Base-by-base conservation (phyloP, 768 basidiomycete species). In the Collybia sordida region DNA sequence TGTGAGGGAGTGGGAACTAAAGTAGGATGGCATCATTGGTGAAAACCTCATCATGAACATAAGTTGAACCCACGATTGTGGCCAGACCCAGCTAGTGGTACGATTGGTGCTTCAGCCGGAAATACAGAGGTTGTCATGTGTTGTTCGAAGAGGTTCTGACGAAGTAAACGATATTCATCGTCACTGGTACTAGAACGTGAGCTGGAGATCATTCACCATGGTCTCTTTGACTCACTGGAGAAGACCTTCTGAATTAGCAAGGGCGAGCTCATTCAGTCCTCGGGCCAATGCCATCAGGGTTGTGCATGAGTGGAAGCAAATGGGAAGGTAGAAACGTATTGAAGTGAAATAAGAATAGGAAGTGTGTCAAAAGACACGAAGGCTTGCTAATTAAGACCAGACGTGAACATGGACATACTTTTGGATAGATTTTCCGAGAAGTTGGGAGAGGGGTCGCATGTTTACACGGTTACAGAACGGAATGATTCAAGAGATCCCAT, bases 131-230 rank as follows among this genome's bases (percentile, higher is more conserved):
- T 67, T 45, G 60, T 64, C 18, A 81, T 70, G 55, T 81, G 76
- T 36, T 81, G 78, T 63, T 86, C 80, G 58, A 89, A 88, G 31
- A 83, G 68, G 59, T 79, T 82, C 62, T 84, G 83, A 9, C 86
- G 79, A 38, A 89, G 73, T 8, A 88, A 66, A 21, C 86, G 79
- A 59, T 88, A 88, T 63, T 86, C 86, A 55, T 88, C 83, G 64
- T 88, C 85, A 58, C 87, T 89, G 64, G 6, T 18, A 37, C 21
- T 14, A 25, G 22, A 34, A n/a, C 18, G 40, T 19, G 17, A 3
- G 47, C 12, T n/a, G n/a, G 4, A 41, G 4, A 11, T 17, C n/a
- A 17, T 22, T 4, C 23, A 28, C 9, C 14, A 28, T 21, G n/a
- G 14, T 12, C 19, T 19, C 42, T 15, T 24, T 22, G 19, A 72